A percentile compares a stretch with the other conserved stretches of the same genome.
phyloP scores from a whole-genome alignment of 768 basidiomycete species.

The Serendipita vermifera region DNA sequence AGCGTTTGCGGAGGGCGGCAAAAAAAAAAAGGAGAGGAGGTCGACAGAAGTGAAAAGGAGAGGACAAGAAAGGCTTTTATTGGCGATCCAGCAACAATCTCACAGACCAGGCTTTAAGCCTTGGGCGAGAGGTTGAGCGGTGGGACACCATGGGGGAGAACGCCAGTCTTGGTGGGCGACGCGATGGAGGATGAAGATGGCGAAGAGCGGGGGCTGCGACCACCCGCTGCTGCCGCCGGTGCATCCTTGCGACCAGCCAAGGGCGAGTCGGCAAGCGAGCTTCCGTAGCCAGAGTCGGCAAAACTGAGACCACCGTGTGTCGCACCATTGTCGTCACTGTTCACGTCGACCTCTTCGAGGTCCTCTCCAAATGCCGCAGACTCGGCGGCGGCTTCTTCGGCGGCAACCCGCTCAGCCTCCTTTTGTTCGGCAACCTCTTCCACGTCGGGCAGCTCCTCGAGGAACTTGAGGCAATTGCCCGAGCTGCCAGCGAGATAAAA shows the following conservation, averaged over 20 bases:
- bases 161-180: background rate
- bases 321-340: background rate
- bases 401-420: background rate
- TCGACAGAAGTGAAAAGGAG: no score
- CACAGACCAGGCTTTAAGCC: no score
- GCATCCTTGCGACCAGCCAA: background rate
- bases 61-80: no score
- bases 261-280: background rate
- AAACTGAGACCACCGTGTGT: no score
- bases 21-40: no score
- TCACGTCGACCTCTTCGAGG: background rate
- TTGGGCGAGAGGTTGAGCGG: no score
- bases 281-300: constrained; percentile 2
- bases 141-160: background rate
- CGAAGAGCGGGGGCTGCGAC: background rate
- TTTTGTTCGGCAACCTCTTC: background rate
- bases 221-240: background rate
- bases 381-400: background rate
- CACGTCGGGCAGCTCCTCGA: constrained; percentile 4
- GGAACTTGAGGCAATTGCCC: constrained; percentile 14
- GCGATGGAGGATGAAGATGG: background rate
- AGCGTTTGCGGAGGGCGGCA: no score
- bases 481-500: constrained; percentile 82
- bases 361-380: background rate
- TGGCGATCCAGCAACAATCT: no score